Base-by-base conservation (phyloP, 129 eudicot genomes). In the Heracleum sosnowskyi region DNA sequence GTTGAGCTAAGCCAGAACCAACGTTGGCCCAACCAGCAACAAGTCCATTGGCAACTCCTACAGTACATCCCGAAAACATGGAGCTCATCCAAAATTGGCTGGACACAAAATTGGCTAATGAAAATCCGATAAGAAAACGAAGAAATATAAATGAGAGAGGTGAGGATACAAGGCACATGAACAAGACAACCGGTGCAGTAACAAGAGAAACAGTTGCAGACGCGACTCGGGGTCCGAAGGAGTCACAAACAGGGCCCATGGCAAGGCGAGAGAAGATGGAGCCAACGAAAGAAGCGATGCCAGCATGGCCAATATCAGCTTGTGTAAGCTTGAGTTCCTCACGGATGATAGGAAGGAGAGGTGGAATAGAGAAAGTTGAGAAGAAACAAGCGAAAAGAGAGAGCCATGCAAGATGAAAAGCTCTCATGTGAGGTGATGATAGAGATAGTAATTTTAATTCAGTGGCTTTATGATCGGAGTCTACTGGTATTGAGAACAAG, bases 11-110 rank as follows among this genome's bases (percentile, higher is more conserved):
- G 40, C 97, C 96, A 11, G 96, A 75, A 3, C 97, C 97, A 22
- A 92, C 88, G 51, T 92, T 86, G n/a, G 90, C 96, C 96, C 97
- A 92, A 5, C 97, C 96, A 26, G 96, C 97, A 7, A 91, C 81
- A 17, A 87, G 81, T 35, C 90, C 97, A 75, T 88, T 90, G 66
- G 93, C 97, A 0, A 80, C 72, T 1, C 93, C 97, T 17, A 92
- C 89, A 9, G 88, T 85, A 74, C 79, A 69, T 12, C 81, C 79
- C 10, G 93, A 83, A 76, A 92, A 92, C 97, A 92, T 90, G 73
- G 93, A 90, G 86, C 91, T 88, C 93, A 92, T 90, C 97, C 97
- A 92, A 75, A 83, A 92, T 83, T 92, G 97, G 77, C 62, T 84
- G 2, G 97, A 87, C 18, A 92, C 92, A 45, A 92, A 92, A 69